Evolutionary conservation across 2,329 filamentous ascomycete genomes (phyloP).

Genomic region (Colletotrichum horii): DNA sequence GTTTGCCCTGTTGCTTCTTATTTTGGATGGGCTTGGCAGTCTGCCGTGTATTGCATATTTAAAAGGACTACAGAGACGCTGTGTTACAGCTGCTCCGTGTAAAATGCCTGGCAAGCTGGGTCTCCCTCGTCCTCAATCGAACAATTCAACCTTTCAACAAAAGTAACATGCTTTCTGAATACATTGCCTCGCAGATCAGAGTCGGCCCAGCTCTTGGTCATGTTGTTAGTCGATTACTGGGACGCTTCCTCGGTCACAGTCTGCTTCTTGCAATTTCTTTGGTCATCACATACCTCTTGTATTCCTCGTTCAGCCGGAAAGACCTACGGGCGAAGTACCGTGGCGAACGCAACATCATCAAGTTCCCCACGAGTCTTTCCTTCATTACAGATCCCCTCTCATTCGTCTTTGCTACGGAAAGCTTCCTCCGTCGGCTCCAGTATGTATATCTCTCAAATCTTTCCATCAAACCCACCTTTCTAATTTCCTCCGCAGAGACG

Average conservation of each 20-base stretch:
- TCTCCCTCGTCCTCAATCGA: not conserved
- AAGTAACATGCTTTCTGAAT: not conserved
- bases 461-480: accelerated
- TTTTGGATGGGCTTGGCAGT: not conserved
- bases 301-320: not conserved
- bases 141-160: not conserved
- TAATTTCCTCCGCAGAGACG: not conserved
- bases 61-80: not conserved
- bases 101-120: not conserved
- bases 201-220: not conserved
- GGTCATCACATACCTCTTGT: not conserved
- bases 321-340: not conserved
- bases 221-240: not conserved
- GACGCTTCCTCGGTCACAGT: not conserved
- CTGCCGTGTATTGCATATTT: not conserved
- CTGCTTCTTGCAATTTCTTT: not conserved
- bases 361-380: not conserved
- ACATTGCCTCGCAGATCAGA: not conserved
- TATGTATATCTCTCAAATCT: not conserved
- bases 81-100: not conserved
- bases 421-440: not conserved
- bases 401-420: not conserved
- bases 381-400: not conserved
- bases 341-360: not conserved
- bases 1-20: not conserved